phyloP scores from a whole-genome alignment of 129 eudicot species.

The Tagetes erecta region DNA sequence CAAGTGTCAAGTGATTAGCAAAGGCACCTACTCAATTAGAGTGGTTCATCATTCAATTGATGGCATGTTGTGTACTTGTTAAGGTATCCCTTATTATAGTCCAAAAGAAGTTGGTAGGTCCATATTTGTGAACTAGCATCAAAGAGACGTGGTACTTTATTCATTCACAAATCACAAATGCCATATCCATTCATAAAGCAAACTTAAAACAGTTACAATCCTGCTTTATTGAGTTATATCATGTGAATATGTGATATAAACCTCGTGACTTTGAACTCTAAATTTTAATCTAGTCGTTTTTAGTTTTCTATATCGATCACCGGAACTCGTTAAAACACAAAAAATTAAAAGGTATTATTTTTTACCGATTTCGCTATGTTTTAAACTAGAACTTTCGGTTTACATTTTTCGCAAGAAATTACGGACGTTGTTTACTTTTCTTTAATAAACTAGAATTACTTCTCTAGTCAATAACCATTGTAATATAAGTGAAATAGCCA shows the following conservation, averaged over 20 bases:
- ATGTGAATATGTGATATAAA: background rate
- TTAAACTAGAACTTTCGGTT: too few relatives aligned
- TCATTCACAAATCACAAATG: slow-evolving; percentile 8
- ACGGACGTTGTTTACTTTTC: too few relatives aligned
- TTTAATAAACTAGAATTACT: too few relatives aligned
- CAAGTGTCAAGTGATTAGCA: slow-evolving; percentile 24
- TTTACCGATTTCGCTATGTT: too few relatives aligned
- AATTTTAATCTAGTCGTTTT: background rate
- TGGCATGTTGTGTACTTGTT: slow-evolving; percentile 23
- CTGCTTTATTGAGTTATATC: background rate
- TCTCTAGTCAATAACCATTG: too few relatives aligned
- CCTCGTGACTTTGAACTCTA: slow-evolving; percentile 3
- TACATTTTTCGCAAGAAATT: too few relatives aligned
- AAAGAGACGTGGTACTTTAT: slow-evolving; percentile 24
- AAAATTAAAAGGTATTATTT: too few relatives aligned
- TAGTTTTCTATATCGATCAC: background rate
- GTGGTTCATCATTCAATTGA: slow-evolving; percentile 35
- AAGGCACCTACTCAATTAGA: slow-evolving; percentile 27
- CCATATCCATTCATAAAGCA: slow-evolving; percentile 2
- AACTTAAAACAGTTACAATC: background rate
- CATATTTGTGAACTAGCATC: slow-evolving; percentile 10
- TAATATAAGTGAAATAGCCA: too few relatives aligned
- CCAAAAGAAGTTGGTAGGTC: slow-evolving; percentile 28
- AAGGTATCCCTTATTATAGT: slow-evolving; percentile 19
- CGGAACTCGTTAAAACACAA: too few relatives aligned